Conservation (phyloP, 129 eudicot species). For the Ambrosia trifida region DNA sequence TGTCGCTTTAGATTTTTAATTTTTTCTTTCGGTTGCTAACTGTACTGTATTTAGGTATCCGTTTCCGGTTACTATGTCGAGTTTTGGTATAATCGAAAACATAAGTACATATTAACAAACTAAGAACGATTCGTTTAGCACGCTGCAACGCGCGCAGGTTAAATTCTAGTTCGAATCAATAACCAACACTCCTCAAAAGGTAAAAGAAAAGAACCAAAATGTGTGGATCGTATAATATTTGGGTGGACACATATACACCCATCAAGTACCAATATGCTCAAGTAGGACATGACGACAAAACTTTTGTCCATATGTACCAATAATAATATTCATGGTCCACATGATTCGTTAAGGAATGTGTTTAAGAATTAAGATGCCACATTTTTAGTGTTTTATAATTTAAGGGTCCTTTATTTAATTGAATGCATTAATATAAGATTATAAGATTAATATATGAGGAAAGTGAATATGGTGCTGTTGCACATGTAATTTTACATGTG, state of each 20-base stretch:
- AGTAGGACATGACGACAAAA: constrained; percentile 24
- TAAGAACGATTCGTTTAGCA: too few relatives aligned
- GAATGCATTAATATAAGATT: background rate
- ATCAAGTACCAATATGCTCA: constrained; percentile 19
- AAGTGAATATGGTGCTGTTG: too few relatives aligned
- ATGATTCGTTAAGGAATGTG: constrained; percentile 2
- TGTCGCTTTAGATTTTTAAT: too few relatives aligned
- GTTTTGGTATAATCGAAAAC: too few relatives aligned
- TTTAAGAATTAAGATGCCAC: background rate
- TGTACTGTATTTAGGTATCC: too few relatives aligned
- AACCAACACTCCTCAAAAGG: constrained; percentile 1
- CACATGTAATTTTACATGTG: too few relatives aligned
- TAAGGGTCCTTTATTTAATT: background rate
- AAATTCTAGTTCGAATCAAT: background rate
- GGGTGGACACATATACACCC: constrained; percentile 12
- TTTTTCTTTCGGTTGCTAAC: too few relatives aligned
- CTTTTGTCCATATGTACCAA: constrained; percentile 27
- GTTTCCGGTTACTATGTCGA: too few relatives aligned
- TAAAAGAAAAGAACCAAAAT: constrained; percentile 18
- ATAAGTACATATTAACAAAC: too few relatives aligned
- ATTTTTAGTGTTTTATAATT: background rate
- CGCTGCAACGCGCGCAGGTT: too few relatives aligned
- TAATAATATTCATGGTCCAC: constrained; percentile 6
- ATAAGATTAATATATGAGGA: too few relatives aligned
- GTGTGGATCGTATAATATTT: constrained; percentile 10